Percentiles rank a stretch among this genome's conserved stretches.
Conservation (phyloP, 345 rosid species). For the Brassica napus region Da-Ae NC_063439.1:411501-412000, state of each 20-base stretch:
- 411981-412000: constrained; percentile 70
- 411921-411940: constrained; percentile 45
- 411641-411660: neutral
- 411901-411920: constrained; percentile 46
- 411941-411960: constrained; percentile 38
- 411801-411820: neutral
- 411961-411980: constrained; percentile 54
- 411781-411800: constrained; percentile 17
- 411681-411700: neutral
- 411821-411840: no score
- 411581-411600: no score
- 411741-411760: constrained; percentile 28
- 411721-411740: constrained; percentile 6
- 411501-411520: no score
- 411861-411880: no score
- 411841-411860: no score
- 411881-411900: no score
- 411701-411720: constrained; percentile 6
- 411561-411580: no score
- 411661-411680: constrained; percentile 21
- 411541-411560: no score
- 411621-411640: no score
- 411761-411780: constrained; percentile 21
- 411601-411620: no score
- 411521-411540: no score